Conservation (phyloP, 2,329 filamentous ascomycete genomes). For the Gnomoniopsis smithogilvyi region DNA sequence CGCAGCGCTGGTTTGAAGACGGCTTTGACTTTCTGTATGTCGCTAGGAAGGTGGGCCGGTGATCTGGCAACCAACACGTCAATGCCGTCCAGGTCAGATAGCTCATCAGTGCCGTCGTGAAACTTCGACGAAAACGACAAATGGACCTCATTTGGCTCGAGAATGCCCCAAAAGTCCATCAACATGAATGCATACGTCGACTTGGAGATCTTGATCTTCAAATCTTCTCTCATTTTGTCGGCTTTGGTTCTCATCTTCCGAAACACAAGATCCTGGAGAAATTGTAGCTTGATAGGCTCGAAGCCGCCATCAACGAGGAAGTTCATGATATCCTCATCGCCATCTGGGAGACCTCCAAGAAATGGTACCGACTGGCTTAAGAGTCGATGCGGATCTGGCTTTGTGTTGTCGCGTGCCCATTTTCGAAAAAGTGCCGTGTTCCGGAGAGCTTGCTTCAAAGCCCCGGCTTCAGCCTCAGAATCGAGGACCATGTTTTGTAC, state of each 20-base stretch:
- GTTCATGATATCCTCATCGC: conserved; percentile 47
- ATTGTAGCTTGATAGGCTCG: conserved; percentile 42
- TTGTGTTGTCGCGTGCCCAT: conserved; percentile 47
- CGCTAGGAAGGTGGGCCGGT: conserved; percentile 66
- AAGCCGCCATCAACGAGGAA: conserved; percentile 60
- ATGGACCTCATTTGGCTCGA: conserved; percentile 66
- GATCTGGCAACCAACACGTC: conserved; percentile 68
- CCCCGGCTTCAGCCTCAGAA: conserved; percentile 49
- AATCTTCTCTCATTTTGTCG: conserved; percentile 47
- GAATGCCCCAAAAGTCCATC: conserved; percentile 59
- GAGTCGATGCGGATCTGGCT: conserved; percentile 33
- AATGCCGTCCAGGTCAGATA: conserved; percentile 50
- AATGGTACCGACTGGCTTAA: conserved; percentile 38
- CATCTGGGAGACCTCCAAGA: conserved; percentile 47
- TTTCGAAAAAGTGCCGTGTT: conserved; percentile 47
- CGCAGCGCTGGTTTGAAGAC: conserved; percentile 59
- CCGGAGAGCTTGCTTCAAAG: conserved; percentile 48
- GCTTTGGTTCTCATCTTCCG: conserved; percentile 50
- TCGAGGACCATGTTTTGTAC: conserved; percentile 45
- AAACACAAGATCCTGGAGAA: conserved; percentile 46
- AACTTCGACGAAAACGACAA: conserved; percentile 65
- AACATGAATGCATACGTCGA: conserved; percentile 66
- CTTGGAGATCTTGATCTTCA: conserved; percentile 58
- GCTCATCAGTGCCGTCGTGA: conserved; percentile 50
- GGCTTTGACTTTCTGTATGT: conserved; percentile 66